Percentiles rank a stretch among this genome's conserved stretches.
phyloP scores from a whole-genome alignment of 2,329 filamentous ascomycete genomes.

The Aspergillus sclerotialis region DNA sequence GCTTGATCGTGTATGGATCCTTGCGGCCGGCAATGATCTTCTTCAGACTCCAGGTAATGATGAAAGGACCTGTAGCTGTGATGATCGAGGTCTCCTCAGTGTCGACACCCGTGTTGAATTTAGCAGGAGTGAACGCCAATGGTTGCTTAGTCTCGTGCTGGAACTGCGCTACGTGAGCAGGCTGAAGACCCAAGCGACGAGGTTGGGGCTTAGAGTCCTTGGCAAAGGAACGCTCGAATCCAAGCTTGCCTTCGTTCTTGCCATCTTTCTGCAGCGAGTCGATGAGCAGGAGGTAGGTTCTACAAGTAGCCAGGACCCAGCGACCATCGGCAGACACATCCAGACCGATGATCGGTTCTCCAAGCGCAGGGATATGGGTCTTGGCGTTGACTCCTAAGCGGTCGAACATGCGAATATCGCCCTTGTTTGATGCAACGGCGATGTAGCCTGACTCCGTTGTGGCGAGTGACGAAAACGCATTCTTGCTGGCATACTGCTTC shows the following conservation, averaged over 20 bases:
- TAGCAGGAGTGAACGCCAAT: slow-evolving; percentile 81
- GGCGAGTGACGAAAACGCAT: slow-evolving; percentile 89
- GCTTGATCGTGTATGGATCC: slow-evolving; percentile 92
- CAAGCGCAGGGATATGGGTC: slow-evolving; percentile 90
- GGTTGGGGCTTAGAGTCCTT: slow-evolving; percentile 93
- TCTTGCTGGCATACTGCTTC: slow-evolving; percentile 95
- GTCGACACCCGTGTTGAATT: slow-evolving; percentile 85
- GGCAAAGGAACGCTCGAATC: slow-evolving; percentile 87
- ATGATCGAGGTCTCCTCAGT: slow-evolving; percentile 87
- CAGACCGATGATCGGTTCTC: slow-evolving; percentile 88
- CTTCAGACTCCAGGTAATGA: slow-evolving; percentile 92
- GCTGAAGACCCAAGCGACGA: slow-evolving; percentile 78
- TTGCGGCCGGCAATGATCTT: slow-evolving; percentile 75
- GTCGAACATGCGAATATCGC: slow-evolving; percentile 94
- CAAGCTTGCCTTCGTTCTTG: slow-evolving; percentile 97
- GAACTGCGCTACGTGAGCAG: slow-evolving; percentile 92
- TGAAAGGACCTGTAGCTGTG: slow-evolving; percentile 91
- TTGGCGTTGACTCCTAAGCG: slow-evolving; percentile 95
- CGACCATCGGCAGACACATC: slow-evolving; percentile 93
- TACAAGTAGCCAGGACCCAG: slow-evolving; percentile 90
- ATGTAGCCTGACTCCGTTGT: slow-evolving; percentile 97
- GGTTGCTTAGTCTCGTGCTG: slow-evolving; percentile 88
- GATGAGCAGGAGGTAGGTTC: slow-evolving; percentile 89
- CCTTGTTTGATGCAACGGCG: slow-evolving; percentile 94
- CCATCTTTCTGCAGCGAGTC: slow-evolving; percentile 85